Percentiles rank a stretch among this genome's conserved stretches.
Evolutionary conservation across 75 land plant genomes (phyloP).

Genomic region (Selaginella tamariscina): DNA sequence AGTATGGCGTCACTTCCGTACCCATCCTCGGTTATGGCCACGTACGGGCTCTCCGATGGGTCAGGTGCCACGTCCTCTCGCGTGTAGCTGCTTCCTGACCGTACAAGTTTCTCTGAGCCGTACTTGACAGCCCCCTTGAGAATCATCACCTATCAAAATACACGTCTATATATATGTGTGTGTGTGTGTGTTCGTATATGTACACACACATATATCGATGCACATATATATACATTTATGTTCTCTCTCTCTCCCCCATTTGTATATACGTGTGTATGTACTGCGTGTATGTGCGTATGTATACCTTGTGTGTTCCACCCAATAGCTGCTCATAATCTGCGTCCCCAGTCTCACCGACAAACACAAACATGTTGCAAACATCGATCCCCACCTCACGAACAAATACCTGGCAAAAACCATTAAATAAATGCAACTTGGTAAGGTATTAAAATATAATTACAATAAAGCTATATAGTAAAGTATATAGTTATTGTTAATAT

Average conservation of each 20-base stretch:
- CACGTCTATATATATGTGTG: no score
- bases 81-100: constrained; percentile 43
- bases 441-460: no score
- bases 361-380: constrained; percentile 61
- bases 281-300: no score
- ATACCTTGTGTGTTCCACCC: constrained; percentile 60
- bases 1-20: constrained; percentile 38
- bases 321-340: constrained; percentile 69
- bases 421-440: no score
- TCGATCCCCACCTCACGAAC: constrained; percentile 77
- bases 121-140: constrained; percentile 47
- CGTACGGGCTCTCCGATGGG: constrained; percentile 35
- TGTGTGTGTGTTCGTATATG: no score
- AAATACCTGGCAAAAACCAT: no score
- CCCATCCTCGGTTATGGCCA: constrained; percentile 21
- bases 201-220: no score
- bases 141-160: constrained; percentile 52
- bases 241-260: no score
- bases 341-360: constrained; percentile 73
- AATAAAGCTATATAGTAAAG: no score
- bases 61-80: constrained; percentile 48
- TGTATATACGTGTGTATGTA: no score
- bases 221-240: no score
- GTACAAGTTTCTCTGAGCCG: constrained; percentile 51
- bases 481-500: no score